These are phyloP conservation scores for baker's yeast (Saccharomyces cerevisiae) DNA, from an alignment of 805 yeast genomes.

Conservation along the genomic window DNA sequence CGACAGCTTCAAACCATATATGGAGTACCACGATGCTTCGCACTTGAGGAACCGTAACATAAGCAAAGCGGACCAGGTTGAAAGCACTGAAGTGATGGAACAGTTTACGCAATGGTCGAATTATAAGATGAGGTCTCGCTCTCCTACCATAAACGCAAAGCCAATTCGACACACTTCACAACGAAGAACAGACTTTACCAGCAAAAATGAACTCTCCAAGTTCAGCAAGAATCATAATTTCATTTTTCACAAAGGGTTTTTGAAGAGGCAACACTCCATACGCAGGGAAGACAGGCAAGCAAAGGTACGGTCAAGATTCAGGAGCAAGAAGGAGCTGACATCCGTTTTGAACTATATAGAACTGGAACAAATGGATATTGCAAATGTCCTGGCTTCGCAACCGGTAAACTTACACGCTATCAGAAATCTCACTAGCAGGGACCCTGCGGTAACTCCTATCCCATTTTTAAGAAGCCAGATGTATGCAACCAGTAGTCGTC, in stretches of 20 bases:
- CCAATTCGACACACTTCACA: constrained; percentile 8
- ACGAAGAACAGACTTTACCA: constrained; percentile 21
- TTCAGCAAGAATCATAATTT: constrained; percentile 10
- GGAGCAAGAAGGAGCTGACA: constrained; percentile 14
- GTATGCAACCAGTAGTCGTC: neutral
- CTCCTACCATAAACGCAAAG: neutral
- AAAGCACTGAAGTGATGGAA: neutral
- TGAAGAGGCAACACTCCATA: constrained; percentile 4
- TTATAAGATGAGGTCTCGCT: neutral
- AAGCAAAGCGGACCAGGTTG: neutral
- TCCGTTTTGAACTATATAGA: constrained; percentile 18
- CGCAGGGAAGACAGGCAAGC: constrained; percentile 1
- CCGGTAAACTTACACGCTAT: constrained; percentile 3
- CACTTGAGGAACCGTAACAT: neutral
- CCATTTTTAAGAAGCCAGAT: constrained; percentile 1
- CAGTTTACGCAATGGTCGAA: neutral
- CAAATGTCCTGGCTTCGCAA: constrained; percentile 7
- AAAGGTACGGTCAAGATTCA: constrained; percentile 2
- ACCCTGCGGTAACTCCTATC: constrained; percentile 2
- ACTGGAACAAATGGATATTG: constrained; percentile 6
- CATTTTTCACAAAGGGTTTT: constrained; percentile 26
- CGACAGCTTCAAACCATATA: neutral
- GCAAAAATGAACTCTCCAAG: constrained; percentile 10
- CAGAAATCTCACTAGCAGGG: constrained; percentile 1
- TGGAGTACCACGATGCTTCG: neutral